Base-by-base conservation (phyloP, 2,329 filamentous ascomycete genomes). In the Penicillium thymicola region DNA sequence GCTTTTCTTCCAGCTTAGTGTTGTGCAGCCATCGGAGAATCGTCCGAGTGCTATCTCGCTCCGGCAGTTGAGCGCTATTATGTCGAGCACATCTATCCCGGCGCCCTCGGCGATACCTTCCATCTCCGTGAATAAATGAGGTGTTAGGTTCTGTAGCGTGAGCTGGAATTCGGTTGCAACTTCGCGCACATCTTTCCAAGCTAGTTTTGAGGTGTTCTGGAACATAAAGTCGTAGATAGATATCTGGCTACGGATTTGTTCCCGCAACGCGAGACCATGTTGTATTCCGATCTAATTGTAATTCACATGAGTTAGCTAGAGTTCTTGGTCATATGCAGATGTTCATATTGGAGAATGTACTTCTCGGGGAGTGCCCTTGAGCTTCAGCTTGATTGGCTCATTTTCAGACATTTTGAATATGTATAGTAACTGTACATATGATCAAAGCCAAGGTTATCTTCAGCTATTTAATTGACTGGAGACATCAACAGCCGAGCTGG, bases 41-140 rank as follows among this genome's bases (percentile, higher is more conserved):
- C 80, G 67, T 0, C 83, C 83, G 59, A 83, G 82, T 0, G 81
- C 79, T 48, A 85, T 84, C 65, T 85, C 83, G 0, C 82, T 85
- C 13, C 83, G 78, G 25, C 84, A 81, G 59, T 86, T 85, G 51
- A 85, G 68, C 0, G 83, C 82, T 9, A 85, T 70, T 38, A 86
- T 81, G 25, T 81, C 79, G 9, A 80, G 70, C 1, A 83, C 59
- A n/a, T 76, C 68, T 6, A 76, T 63, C 0, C 67, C 72, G 0
- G 82, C 76, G 6, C 83, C 83, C 28, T 81, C 76, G 1, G 83
- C 82, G 44, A 85, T 76, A 2, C 81, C 85, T 53, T 70, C 66
- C 62, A 81, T 79, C 59, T 82, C 80, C n/a, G 69, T 66, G 4
- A 77, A 64, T 18, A 78, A 66, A 18, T 72, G 64, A 0, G 75